Conservation (phyloP, 1,284 basidiomycete genomes). For the Malassezia brasiliensis region DNA sequence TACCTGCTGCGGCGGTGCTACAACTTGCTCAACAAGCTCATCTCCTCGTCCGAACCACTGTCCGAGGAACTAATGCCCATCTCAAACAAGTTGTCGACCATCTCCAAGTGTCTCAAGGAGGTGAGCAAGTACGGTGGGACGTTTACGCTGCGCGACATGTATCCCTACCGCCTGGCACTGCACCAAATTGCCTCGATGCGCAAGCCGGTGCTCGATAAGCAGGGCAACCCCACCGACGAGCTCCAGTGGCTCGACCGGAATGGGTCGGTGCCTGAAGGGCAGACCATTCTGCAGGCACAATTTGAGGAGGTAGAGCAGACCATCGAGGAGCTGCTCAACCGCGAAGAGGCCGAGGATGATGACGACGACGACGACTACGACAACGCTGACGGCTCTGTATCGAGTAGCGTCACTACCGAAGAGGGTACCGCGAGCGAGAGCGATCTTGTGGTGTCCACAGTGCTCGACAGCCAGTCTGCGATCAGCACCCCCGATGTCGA, state of each 20-base stretch:
- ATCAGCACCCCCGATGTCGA: slow-evolving; percentile 1
- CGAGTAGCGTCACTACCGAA: slow-evolving; percentile 3
- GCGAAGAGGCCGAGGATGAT: slow-evolving; percentile 43
- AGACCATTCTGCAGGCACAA: slow-evolving; percentile 91
- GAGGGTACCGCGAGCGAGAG: slow-evolving; percentile 13
- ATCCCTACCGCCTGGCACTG: slow-evolving; percentile 90
- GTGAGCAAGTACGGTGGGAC: slow-evolving; percentile 93
- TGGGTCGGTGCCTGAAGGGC: slow-evolving; percentile 81
- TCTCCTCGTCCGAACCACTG: slow-evolving; percentile 97
- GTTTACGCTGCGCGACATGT: slow-evolving; percentile 86
- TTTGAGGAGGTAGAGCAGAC: slow-evolving; percentile 92
- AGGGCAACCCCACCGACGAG: slow-evolving; percentile 48
- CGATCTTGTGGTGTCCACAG: slow-evolving; percentile 4
- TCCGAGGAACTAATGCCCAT: slow-evolving; percentile 95
- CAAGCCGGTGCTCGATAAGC: slow-evolving; percentile 72
- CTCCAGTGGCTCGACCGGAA: slow-evolving; percentile 52
- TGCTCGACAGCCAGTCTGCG: slow-evolving; percentile 12
- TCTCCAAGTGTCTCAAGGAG: slow-evolving; percentile 79
- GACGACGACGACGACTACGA: slow-evolving; percentile 31
- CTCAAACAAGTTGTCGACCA: slow-evolving; percentile 54
- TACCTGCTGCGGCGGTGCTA: slow-evolving; percentile 90
- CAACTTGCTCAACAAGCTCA: slow-evolving; percentile 82
- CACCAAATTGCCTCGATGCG: slow-evolving; percentile 90
- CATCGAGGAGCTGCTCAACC: slow-evolving; percentile 55
- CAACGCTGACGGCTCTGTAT: slow-evolving; percentile 7